Base-by-base conservation (phyloP, 305 asterid genomes). In the Fraxinus latifolia region DNA sequence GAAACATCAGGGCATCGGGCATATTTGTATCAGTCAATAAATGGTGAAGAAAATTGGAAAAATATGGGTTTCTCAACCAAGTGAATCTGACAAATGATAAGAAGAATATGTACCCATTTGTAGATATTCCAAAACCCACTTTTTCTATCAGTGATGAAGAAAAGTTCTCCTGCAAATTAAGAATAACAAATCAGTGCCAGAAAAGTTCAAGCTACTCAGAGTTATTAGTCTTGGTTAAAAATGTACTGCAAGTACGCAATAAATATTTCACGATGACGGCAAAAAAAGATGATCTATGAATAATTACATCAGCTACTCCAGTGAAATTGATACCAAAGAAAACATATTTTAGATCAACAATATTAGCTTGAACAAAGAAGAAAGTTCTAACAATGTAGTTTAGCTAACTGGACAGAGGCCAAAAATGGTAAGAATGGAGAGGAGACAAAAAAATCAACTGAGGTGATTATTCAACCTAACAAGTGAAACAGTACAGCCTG, bases 91-190 rank as follows among this genome's bases (percentile, higher is more conserved):
- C 1, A 79, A 72, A 79, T 14, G 31, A 78, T 68, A 83, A 79
- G 75, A 87, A 67, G 81, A 82, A 78, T 73, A 75, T 82, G 83
- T 90, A 94, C 99, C 99, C 98, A 96, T 94, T 80, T 91, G 91
- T 91, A 85, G 89, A 94, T 91, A 88, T 94, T 96, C 99, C 98
- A 96, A 83, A 94, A 96, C 79, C 99, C 99, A 86, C 86, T 88
- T 62, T 88, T 88, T 80, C 99, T 90, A 86, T 96, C 98, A 78
- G 94, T 93, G 80, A 96, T 84, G 85, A 94, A 94, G 90, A 86
- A 94, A 84, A 93, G 92, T 83, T 96, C 98, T 78, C 99, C 99
- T 96, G 97, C 87, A 87, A 85, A 73, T 77, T 81, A 83, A 72
- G 79, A 12, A 60, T 71, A 82, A 58, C 47, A 85, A 21, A 68